These are phyloP conservation scores for Xanthoparmelia taractica DNA, from an alignment of 495 filamentous ascomycete genomes.

Conservation along the genomic window DNA sequence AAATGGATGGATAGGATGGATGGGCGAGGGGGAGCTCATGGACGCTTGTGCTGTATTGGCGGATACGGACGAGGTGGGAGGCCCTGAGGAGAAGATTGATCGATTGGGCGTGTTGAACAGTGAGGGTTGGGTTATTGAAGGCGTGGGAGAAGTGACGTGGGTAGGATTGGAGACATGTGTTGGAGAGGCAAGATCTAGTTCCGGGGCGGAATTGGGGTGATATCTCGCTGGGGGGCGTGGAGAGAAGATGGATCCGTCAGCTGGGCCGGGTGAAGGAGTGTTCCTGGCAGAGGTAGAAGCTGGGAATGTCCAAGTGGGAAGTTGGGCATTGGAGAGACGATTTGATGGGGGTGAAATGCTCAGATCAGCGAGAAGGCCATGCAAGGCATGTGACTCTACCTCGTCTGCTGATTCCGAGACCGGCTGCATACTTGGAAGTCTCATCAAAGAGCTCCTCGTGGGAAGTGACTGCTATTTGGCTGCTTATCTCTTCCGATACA, in stretches of 20 bases:
- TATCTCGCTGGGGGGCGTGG: slow-evolving; percentile 18
- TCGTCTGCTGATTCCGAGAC: slow-evolving; percentile 26
- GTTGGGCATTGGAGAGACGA: slow-evolving; percentile 11
- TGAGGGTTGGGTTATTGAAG: slow-evolving; percentile 19
- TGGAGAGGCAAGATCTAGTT: slow-evolving; percentile 23
- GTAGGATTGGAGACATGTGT: slow-evolving; percentile 10
- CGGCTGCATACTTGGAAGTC: slow-evolving; percentile 21
- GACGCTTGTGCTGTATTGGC: slow-evolving; percentile 33
- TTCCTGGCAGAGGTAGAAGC: slow-evolving; percentile 16
- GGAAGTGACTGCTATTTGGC: background rate
- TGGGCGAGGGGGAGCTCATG: slow-evolving; percentile 29
- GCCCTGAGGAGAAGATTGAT: slow-evolving; percentile 36
- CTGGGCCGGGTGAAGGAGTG: slow-evolving; percentile 19
- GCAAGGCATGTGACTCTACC: slow-evolving; percentile 22
- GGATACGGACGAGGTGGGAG: slow-evolving; percentile 32
- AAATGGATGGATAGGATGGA: slow-evolving; percentile 26
- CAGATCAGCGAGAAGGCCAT: slow-evolving; percentile 22
- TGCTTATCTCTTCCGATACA: background rate
- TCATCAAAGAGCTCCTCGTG: slow-evolving; percentile 13
- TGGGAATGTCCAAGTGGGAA: slow-evolving; percentile 27
- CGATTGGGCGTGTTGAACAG: slow-evolving; percentile 32
- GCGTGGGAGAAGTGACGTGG: slow-evolving; percentile 1
- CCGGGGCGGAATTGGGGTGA: slow-evolving; percentile 20
- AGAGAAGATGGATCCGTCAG: slow-evolving; percentile 26
- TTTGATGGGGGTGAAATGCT: slow-evolving; percentile 15